Evolutionary conservation across 73 alveolate species (phyloP).

Genomic region (Breviolum minutum): DNA sequence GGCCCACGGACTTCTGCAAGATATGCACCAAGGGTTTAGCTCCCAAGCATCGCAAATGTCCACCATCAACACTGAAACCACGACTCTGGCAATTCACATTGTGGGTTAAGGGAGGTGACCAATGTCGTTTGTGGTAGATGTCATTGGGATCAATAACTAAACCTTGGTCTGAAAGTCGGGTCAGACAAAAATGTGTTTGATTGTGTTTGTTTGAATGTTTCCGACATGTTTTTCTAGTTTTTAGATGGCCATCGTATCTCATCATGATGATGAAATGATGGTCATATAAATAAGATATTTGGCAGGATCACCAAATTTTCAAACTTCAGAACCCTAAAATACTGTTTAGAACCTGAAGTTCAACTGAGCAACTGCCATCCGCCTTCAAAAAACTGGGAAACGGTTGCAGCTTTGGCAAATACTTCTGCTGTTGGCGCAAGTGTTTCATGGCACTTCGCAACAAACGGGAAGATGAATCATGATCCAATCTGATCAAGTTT

Average conservation of each 20-base stretch:
- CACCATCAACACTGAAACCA: not conserved
- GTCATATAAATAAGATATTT: no score
- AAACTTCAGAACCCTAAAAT: no score
- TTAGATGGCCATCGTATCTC: no score
- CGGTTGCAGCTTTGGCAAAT: constrained; percentile 9
- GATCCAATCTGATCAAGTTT: constrained; percentile 33
- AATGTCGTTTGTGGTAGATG: constrained; percentile 17
- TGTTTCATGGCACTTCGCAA: constrained; percentile 56
- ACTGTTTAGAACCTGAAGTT: no score
- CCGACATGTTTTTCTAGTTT: no score
- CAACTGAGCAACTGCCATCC: not conserved
- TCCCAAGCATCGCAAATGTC: not conserved
- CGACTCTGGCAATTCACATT: constrained; percentile 64
- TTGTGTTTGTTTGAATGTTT: no score
- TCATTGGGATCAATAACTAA: constrained; percentile 62
- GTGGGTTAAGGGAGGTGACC: constrained; percentile 71
- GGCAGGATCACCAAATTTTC: no score
- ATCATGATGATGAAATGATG: no score
- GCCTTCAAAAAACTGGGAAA: not conserved
- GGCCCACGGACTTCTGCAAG: not conserved
- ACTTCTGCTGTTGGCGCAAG: constrained; percentile 39
- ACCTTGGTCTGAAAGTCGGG: not conserved
- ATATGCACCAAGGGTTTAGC: not conserved
- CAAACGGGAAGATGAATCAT: constrained; percentile 48
- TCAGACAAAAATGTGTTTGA: no score